Conservation (phyloP, 805 yeast species). For the Cyberlindnera misumaiensis region DNA sequence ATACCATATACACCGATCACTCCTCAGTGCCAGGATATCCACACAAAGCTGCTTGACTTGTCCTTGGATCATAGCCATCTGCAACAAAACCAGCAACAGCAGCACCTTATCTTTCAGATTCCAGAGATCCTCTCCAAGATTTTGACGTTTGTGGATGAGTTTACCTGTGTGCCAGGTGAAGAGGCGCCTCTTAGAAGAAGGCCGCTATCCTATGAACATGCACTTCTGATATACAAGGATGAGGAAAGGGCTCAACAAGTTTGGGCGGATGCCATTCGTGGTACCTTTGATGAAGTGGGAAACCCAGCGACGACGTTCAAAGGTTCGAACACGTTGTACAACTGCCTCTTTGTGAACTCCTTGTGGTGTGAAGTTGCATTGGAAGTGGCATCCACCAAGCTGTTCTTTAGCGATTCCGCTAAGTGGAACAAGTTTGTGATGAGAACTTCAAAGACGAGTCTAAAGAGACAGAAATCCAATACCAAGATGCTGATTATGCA, state of each 20-base stretch:
- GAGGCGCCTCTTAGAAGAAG: conserved; percentile 52
- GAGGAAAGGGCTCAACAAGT: conserved; percentile 38
- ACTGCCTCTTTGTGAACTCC: conserved; percentile 63
- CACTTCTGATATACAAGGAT: conserved; percentile 57
- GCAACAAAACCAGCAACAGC: background rate
- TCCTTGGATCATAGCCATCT: too few relatives aligned
- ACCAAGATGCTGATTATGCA: conserved; percentile 56
- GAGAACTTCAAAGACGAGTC: conserved; percentile 6
- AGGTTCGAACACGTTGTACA: conserved; percentile 33
- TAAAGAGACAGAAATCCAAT: conserved; percentile 20
- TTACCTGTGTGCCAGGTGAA: conserved; percentile 55
- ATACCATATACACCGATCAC: conserved; percentile 1
- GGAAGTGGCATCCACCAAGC: conserved; percentile 46
- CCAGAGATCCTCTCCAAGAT: conserved; percentile 72
- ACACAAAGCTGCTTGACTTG: too few relatives aligned
- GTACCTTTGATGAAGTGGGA: conserved; percentile 10
- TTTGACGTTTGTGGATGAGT: conserved; percentile 52
- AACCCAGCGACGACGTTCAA: conserved; percentile 14
- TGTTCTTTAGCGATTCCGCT: conserved; percentile 45
- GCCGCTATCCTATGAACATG: conserved; percentile 65
- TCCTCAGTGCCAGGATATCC: background rate
- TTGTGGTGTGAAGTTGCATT: conserved; percentile 54
- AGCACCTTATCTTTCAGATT: conserved; percentile 47
- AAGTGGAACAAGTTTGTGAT: conserved; percentile 37
- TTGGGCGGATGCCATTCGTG: conserved; percentile 30